A percentile compares a stretch with the other conserved stretches of the same genome.
These are phyloP conservation scores for Saccharum hybrid DNA, from an alignment of 202 grass and related monocot species.

Conservation along the genomic window DNA sequence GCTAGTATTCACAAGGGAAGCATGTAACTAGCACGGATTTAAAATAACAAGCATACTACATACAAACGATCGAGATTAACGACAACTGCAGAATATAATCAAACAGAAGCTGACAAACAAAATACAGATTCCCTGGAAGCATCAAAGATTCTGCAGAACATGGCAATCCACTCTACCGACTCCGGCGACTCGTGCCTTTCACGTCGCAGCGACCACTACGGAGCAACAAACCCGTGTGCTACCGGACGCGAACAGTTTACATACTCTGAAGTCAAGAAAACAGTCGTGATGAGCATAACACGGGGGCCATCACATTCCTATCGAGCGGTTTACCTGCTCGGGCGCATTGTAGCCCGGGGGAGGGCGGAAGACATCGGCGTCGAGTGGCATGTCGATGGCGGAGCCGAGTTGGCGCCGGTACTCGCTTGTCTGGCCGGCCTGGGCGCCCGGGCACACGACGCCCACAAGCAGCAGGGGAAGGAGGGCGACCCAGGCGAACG, in stretches of 20 bases:
- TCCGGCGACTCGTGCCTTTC: background rate
- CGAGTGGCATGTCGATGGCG: slow-evolving; percentile 75
- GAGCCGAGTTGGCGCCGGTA: slow-evolving; percentile 59
- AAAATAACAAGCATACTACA: background rate
- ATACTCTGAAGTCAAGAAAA: background rate
- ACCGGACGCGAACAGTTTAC: background rate
- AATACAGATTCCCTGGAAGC: background rate
- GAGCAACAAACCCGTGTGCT: background rate
- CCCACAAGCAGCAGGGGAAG: slow-evolving; percentile 2
- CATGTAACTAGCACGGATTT: background rate
- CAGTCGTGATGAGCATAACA: background rate
- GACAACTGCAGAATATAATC: slow-evolving; percentile 10
- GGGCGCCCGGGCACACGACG: slow-evolving; percentile 30
- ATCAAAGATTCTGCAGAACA: background rate
- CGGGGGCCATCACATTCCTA: background rate
- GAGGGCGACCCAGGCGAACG: background rate
- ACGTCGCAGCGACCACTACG: background rate
- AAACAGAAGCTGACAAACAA: background rate
- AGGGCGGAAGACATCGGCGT: slow-evolving; percentile 75
- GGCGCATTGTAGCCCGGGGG: slow-evolving; percentile 74
- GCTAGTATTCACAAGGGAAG: background rate
- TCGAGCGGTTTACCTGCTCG: slow-evolving; percentile 60
- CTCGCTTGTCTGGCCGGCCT: slow-evolving; percentile 65
- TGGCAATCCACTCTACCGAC: background rate
- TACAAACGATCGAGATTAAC: background rate